Base-by-base conservation (phyloP, 768 basidiomycete species). In the Russula dissimulans region DNA sequence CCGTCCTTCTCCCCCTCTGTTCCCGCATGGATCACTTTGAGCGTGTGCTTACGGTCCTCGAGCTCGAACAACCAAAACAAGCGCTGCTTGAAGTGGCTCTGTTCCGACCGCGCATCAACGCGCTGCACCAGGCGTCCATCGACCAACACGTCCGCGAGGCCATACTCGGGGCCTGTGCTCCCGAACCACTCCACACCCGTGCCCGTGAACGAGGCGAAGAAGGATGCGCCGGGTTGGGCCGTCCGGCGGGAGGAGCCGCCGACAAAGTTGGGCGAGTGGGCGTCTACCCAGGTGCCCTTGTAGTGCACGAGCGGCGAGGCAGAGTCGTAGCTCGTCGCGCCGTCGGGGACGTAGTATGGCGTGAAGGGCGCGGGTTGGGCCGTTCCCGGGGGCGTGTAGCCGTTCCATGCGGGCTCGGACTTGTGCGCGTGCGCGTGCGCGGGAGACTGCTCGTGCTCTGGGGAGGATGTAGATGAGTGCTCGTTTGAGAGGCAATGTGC, bases 131-230 rank as follows among this genome's bases (percentile, higher is more conserved):
- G 72, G 45, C 71, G 70, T 18, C 84, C 83, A 59, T 90, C 84
- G 17, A 90, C 73, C 54, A 76, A 80, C 12, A 90, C 78, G 26
- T 76, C 64, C 4, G 83, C 77, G 9, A 78, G 69, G 14, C 88
- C 84, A 66, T 89, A 82, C 15, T 65, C 69, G 43, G 68, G 74
- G 64, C 80, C 82, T 43, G 73, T 76, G 66, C 76, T 79, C 34
- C 89, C 89, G 64, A 89, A 90, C 84, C 83, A 87, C 71, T 90
- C 89, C 64, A 91, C 77, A 0, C 86, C 86, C 12, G 84, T 86
- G 14, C 88, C 89, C n/a, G 74, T 74, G 71, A 89, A 89, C 3
- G 78, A 75, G 71, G 89, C 79, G 2, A 75, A 74, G 48, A 80
- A 73, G 4, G 78, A 71, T 11, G 87, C 81, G 49, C 76, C 76